Evolutionary conservation across 345 rosid species (phyloP), one percentile per base, ranked within the genome.

Genomic region (Eucalyptus decipiens): DNA sequence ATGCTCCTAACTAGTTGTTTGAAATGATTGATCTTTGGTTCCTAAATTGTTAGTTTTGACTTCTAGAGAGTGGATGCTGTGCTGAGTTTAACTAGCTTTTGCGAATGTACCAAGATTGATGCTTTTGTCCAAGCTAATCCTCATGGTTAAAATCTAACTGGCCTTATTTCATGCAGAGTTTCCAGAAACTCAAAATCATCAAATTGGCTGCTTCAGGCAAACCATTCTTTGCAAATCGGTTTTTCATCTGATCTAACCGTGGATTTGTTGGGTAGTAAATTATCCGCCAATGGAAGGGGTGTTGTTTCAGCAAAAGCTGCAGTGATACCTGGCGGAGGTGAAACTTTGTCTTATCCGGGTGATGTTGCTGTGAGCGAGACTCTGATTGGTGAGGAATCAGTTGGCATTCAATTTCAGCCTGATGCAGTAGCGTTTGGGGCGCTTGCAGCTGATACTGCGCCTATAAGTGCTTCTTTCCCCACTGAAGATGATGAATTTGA

Each of bases 311-410:
- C 86, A 90, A 96, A 91, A 91, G 95, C 96, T 81, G 88, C 93
- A 4, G 87, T 94, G 88, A 86, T 95, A 91, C 93, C 98, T 42
- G 96, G 96, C 58, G 95, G 93, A 90, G 96, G 95, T 88, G 95
- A 92, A 90, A 86, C 94, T 6, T 90, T 92, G 80, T 94, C 98
- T 19, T 89, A 88, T 93, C 89, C 94, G 87, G 92, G 90, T 67
- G 93, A 89, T 45, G 91, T 90, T 76, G 81, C 90, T 45, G 72
- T 88, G 45, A 91, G 60, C 86, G 93, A 89, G 88, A 11, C 83
- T 37, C 83, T 37, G 83, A 76, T 76, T 76, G 45, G 83, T 37
- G 83, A 40, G 16, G 90, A 86, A 11, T 88, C 91, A 32, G 90
- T 88, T 87, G 92, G 89, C 69, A 88, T 90, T 45, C 89, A 91